Evolutionary conservation across 2,329 filamentous ascomycete species (phyloP).

Genomic region (Sporothrix brunneoviolacea): DNA sequence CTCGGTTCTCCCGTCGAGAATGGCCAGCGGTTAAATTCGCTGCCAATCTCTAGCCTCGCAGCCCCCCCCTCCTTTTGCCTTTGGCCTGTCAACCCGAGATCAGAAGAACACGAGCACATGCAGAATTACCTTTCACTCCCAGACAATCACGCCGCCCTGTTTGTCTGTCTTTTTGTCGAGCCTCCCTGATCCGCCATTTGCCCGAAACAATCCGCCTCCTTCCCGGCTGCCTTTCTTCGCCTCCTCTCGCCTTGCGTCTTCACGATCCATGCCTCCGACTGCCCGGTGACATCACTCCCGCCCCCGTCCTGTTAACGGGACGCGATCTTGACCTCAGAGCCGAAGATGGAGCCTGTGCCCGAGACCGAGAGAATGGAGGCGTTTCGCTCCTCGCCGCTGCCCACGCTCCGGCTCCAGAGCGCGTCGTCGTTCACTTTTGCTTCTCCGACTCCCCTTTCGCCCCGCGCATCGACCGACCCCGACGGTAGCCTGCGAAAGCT

Average conservation of each 20-base stretch:
- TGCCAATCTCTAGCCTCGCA: constrained; percentile 1
- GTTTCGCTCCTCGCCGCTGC: constrained; percentile 53
- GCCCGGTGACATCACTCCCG: no score
- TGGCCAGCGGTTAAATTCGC: constrained; percentile 10
- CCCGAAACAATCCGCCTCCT: background rate
- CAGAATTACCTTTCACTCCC: background rate
- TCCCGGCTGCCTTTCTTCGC: background rate
- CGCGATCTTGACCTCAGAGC: background rate
- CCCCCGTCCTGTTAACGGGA: background rate
- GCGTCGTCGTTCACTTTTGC: constrained; percentile 24
- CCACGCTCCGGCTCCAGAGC: constrained; percentile 44
- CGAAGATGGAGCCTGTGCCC: constrained; percentile 57
- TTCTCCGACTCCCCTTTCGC: constrained; percentile 32
- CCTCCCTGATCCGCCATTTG: no score
- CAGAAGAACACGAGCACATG: background rate
- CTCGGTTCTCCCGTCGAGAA: background rate
- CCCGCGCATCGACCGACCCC: constrained; percentile 1
- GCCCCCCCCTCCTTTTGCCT: background rate
- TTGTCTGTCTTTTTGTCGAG: no score
- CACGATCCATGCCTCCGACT: no score
- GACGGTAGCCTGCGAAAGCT: constrained; percentile 38
- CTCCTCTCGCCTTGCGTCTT: background rate
- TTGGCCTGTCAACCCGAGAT: background rate
- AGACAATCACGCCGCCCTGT: background rate
- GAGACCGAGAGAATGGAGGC: constrained; percentile 63